Percentiles rank a stretch among this genome's conserved stretches.
phyloP scores from a whole-genome alignment of 352 stramenopile genomes.

The Elongisporangium undulatum region DNA sequence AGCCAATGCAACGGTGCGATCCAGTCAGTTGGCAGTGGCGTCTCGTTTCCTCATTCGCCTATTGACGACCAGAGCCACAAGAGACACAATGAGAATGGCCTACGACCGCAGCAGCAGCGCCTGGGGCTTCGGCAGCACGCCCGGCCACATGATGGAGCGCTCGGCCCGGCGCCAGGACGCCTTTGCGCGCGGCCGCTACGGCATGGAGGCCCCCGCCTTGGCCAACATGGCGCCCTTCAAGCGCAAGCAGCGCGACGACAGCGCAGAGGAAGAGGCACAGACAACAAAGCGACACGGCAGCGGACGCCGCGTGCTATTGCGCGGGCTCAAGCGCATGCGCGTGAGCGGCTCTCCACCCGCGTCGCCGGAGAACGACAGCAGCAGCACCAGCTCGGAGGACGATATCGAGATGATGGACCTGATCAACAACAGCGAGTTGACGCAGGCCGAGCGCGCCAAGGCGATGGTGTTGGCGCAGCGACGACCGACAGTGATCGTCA shows the following conservation, averaged over 20 bases:
- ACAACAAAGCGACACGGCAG: constrained; percentile 3
- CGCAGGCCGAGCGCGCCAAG: not conserved
- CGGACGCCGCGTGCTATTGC: constrained; percentile 22
- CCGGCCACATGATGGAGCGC: constrained; percentile 6
- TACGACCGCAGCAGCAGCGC: not conserved
- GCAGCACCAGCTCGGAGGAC: constrained; percentile 12
- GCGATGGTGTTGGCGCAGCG: not conserved
- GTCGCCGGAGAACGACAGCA: constrained; percentile 4
- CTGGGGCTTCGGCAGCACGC: not conserved
- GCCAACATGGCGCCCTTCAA: constrained; percentile 24
- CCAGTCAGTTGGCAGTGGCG: not conserved
- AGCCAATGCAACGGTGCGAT: not conserved
- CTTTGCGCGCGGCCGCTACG: constrained; percentile 34
- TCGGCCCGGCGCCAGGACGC: constrained; percentile 35
- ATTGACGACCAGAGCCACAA: not conserved
- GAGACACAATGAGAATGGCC: not conserved
- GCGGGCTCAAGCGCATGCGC: constrained; percentile 71
- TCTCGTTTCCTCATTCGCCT: not conserved
- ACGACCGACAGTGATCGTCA: not conserved
- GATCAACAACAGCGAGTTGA: not conserved
- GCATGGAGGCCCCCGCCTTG: constrained; percentile 9
- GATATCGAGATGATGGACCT: constrained; percentile 1
- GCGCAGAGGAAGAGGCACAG: constrained; percentile 10
- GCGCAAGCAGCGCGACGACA: constrained; percentile 29
- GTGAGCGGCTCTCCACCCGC: constrained; percentile 39